These are phyloP conservation scores for Fusarium continuum DNA, from an alignment of 2,329 filamentous ascomycete genomes.

Conservation along the genomic window DNA sequence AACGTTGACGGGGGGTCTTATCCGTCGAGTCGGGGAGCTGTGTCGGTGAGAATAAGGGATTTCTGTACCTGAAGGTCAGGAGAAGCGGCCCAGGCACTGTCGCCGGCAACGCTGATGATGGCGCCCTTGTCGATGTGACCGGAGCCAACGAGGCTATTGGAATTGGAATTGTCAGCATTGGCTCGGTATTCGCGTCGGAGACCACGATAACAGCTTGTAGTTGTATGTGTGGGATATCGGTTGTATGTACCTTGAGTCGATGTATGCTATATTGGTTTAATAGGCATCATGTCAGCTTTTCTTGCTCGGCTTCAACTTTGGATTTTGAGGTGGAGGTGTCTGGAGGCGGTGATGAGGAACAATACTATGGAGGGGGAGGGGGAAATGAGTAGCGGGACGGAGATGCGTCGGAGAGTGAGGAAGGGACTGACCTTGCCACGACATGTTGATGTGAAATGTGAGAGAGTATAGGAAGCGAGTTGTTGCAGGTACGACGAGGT, in stretches of 20 bases:
- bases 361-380: conserved; percentile 31
- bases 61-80: conserved; percentile 75
- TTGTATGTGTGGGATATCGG: conserved; percentile 3
- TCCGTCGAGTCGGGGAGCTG: background rate
- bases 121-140: conserved; percentile 85
- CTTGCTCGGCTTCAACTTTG: background rate
- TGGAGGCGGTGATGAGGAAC: conserved; percentile 38
- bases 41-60: background rate
- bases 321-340: conserved; percentile 42
- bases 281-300: conserved; percentile 27
- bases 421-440: conserved; percentile 73
- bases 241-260: conserved; percentile 59
- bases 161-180: conserved; percentile 37
- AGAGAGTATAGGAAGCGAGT: conserved; percentile 13
- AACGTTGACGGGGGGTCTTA: background rate
- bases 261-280: conserved; percentile 53
- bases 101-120: conserved; percentile 83
- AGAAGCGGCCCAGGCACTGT: conserved; percentile 80
- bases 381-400: conserved; percentile 6
- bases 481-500: conserved; percentile 5
- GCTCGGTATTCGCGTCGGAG: conserved; percentile 15
- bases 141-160: conserved; percentile 76
- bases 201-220: background rate
- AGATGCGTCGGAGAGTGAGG: conserved; percentile 5
- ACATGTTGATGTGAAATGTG: conserved; percentile 61